Percentiles rank a stretch among this genome's conserved stretches.
Conservation (phyloP, 1,139 yeast genomes). For the Suhomyces guaymorum region DNA sequence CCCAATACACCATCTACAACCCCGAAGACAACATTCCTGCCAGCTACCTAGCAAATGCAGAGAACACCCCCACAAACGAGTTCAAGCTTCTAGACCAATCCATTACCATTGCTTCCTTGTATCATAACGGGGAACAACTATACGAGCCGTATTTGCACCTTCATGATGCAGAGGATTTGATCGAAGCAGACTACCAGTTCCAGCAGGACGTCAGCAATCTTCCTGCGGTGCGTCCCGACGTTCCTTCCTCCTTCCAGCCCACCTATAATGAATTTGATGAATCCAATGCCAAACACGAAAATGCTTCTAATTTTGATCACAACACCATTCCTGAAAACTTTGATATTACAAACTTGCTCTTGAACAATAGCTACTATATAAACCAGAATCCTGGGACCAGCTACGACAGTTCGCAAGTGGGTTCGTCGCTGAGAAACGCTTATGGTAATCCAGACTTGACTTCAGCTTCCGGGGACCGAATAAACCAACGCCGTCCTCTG, state of each 20-base stretch:
- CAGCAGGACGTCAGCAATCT: constrained; percentile 27
- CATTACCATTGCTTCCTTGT: constrained; percentile 43
- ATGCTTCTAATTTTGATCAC: constrained; percentile 14
- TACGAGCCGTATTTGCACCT: constrained; percentile 37
- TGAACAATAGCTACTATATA: constrained; percentile 18
- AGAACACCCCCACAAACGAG: constrained; percentile 1
- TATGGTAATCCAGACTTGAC: too few species aligned
- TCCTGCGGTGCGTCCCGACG: background rate
- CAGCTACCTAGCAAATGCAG: constrained; percentile 1
- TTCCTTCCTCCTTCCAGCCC: too few species aligned
- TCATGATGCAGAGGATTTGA: constrained; percentile 33
- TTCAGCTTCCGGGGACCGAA: too few species aligned
- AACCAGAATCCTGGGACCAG: constrained; percentile 8
- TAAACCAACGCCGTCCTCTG: too few species aligned
- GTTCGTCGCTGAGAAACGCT: too few species aligned
- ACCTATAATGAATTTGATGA: background rate
- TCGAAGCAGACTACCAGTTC: constrained; percentile 35
- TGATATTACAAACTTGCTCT: constrained; percentile 25
- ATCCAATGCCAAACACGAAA: constrained; percentile 1
- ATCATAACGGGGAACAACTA: constrained; percentile 32
- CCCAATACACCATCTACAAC: constrained; percentile 44
- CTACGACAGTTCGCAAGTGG: background rate
- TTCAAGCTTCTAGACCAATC: constrained; percentile 39
- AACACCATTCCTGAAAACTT: constrained; percentile 23
- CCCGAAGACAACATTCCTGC: constrained; percentile 25